These are phyloP conservation scores for Coniochaeta prunicola DNA, from an alignment of 2,329 filamentous ascomycete species.

Conservation along the genomic window DNA sequence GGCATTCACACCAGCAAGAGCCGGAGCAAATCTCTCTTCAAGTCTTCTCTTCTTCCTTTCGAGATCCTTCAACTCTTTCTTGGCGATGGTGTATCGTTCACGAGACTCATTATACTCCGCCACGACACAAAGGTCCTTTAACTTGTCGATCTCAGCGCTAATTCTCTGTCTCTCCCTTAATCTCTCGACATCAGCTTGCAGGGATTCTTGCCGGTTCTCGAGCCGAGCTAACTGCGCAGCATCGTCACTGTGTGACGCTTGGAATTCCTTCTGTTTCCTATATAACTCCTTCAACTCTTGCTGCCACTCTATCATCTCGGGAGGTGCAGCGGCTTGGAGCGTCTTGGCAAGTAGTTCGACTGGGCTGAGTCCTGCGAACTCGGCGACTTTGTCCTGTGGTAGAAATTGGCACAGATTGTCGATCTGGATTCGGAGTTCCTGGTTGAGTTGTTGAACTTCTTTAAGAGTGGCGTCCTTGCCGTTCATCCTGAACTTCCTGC, in stretches of 20 bases:
- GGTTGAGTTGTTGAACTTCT: conserved; percentile 59
- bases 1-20: conserved; percentile 57
- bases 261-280: conserved; percentile 57
- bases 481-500: conserved; percentile 71
- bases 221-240: conserved; percentile 58
- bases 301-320: conserved; percentile 75
- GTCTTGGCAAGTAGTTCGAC: conserved; percentile 80
- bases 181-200: conserved; percentile 77
- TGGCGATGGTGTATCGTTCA: conserved; percentile 35
- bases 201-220: conserved; percentile 64
- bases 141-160: conserved; percentile 53
- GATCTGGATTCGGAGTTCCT: conserved; percentile 78
- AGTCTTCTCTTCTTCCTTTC: conserved; percentile 48
- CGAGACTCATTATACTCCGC: conserved; percentile 18
- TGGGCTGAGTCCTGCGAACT: conserved; percentile 80
- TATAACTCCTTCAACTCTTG: conserved; percentile 64
- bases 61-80: conserved; percentile 44
- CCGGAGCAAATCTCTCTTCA: conserved; percentile 54
- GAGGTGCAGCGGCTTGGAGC: conserved; percentile 76
- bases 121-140: conserved; percentile 52
- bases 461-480: conserved; percentile 55
- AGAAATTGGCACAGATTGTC: conserved; percentile 98
- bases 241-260: conserved; percentile 50
- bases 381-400: conserved; percentile 90
- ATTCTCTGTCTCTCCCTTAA: conserved; percentile 68